Evolutionary conservation across 2,329 filamentous ascomycete genomes (phyloP).

Genomic region (Talaromyces marneffei): DNA sequence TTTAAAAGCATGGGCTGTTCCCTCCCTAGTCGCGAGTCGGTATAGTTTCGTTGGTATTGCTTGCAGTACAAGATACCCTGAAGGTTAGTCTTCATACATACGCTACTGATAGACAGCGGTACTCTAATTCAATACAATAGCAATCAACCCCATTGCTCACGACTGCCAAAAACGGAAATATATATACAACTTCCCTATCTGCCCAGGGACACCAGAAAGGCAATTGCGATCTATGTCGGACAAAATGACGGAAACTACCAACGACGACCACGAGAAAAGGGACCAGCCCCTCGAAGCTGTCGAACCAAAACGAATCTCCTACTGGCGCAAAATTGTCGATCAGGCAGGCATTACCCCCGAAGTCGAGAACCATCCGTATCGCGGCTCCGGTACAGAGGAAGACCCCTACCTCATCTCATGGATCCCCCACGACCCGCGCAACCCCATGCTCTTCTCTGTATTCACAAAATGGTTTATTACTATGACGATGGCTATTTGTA

Average conservation of each 20-base stretch:
- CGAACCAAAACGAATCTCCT: slow-evolving; percentile 27
- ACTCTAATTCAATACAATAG: too few species aligned
- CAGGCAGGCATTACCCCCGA: slow-evolving; percentile 33
- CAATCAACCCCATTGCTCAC: background rate
- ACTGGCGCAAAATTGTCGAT: slow-evolving; percentile 29
- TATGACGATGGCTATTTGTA: slow-evolving; percentile 33
- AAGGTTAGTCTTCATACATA: background rate
- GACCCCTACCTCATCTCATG: slow-evolving; percentile 42
- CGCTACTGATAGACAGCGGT: too few species aligned
- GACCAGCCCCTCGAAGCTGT: slow-evolving; percentile 19
- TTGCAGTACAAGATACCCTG: background rate
- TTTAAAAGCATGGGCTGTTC: background rate
- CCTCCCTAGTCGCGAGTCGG: background rate
- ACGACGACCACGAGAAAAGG: slow-evolving; percentile 22
- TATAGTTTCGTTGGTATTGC: background rate
- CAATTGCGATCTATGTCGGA: background rate
- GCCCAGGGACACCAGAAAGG: background rate
- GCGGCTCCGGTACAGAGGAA: slow-evolving; percentile 37
- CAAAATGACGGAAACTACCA: slow-evolving; percentile 12
- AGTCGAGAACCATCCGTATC: slow-evolving; percentile 27
- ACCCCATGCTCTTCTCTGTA: slow-evolving; percentile 34
- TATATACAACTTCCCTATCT: background rate
- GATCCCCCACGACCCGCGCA: slow-evolving; percentile 39
- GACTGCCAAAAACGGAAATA: background rate
- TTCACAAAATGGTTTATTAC: slow-evolving; percentile 39